Conservation (phyloP, 78 protist genomes). For the Capsaspora owczarzaki region DNA sequence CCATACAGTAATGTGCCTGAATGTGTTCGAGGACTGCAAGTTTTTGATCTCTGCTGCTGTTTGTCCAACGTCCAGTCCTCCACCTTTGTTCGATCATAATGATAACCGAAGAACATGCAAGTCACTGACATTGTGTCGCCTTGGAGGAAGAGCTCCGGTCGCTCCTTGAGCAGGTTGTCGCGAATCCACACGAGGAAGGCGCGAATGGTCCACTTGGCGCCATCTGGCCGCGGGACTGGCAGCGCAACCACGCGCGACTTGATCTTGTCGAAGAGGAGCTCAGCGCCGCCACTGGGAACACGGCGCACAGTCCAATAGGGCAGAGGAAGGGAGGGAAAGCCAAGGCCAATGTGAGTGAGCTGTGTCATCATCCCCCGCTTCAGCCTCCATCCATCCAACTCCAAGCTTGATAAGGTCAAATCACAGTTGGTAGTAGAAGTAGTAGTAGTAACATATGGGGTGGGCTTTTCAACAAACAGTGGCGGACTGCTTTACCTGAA, state of each 20-base stretch:
- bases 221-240: background rate
- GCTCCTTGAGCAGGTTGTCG: conserved; percentile 37
- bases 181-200: conserved; percentile 36
- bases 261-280: conserved; percentile 47
- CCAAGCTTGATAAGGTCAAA: too few species aligned
- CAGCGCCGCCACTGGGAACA: conserved; percentile 62
- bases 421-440: too few species aligned
- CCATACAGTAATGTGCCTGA: too few species aligned
- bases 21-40: too few species aligned
- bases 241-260: conserved; percentile 22
- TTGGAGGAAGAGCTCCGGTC: conserved; percentile 58
- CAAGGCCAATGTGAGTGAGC: background rate
- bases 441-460: too few species aligned
- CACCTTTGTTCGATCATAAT: too few species aligned
- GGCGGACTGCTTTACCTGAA: background rate
- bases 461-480: background rate
- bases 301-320: background rate
- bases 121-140: conserved; percentile 45
- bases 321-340: background rate
- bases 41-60: too few species aligned
- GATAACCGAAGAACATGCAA: too few species aligned
- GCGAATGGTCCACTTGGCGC: background rate
- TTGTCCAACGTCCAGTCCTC: too few species aligned
- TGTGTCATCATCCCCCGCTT: too few species aligned
- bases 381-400: too few species aligned